Percentiles rank a stretch among this genome's conserved stretches.
These are phyloP conservation scores for Suillus luteus DNA, from an alignment of 768 basidiomycete species.

Conservation along the genomic window DNA sequence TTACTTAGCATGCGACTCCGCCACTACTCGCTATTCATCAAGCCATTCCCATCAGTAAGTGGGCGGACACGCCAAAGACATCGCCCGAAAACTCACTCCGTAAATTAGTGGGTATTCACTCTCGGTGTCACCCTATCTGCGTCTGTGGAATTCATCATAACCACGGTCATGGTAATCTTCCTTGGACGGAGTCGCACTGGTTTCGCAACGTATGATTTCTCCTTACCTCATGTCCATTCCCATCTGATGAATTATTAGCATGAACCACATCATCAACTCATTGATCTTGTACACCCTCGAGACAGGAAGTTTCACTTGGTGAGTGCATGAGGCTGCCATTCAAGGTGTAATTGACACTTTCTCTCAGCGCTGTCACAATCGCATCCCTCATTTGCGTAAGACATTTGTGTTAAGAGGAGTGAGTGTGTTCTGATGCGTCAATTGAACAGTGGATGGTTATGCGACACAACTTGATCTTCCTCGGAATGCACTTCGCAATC, in stretches of 20 bases:
- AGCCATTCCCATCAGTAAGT: conserved; percentile 32
- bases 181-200: conserved; percentile 34
- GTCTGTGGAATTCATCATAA: conserved; percentile 37
- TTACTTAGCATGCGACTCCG: conserved; percentile 27
- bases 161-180: conserved; percentile 33
- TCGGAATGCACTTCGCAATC: conserved; percentile 38
- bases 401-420: neutral
- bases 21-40: conserved; percentile 33
- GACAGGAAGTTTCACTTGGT: conserved; percentile 52
- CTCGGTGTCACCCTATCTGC: conserved; percentile 34
- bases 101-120: conserved; percentile 34
- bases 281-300: conserved; percentile 56
- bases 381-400: conserved; percentile 37
- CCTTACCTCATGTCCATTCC: neutral
- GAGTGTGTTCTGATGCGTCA: neutral
- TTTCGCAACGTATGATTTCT: conserved; percentile 26
- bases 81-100: neutral
- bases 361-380: conserved; percentile 31
- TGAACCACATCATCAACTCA: conserved; percentile 51
- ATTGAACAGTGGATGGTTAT: conserved; percentile 30
- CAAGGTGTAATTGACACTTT: conserved; percentile 1
- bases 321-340: neutral
- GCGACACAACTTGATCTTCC: conserved; percentile 39
- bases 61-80: neutral
- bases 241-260: conserved; percentile 26